Percentiles rank a stretch among this genome's conserved stretches.
Conservation (phyloP, 495 filamentous ascomycete genomes). For the Podospora bellae-mahoneyi region DNA sequence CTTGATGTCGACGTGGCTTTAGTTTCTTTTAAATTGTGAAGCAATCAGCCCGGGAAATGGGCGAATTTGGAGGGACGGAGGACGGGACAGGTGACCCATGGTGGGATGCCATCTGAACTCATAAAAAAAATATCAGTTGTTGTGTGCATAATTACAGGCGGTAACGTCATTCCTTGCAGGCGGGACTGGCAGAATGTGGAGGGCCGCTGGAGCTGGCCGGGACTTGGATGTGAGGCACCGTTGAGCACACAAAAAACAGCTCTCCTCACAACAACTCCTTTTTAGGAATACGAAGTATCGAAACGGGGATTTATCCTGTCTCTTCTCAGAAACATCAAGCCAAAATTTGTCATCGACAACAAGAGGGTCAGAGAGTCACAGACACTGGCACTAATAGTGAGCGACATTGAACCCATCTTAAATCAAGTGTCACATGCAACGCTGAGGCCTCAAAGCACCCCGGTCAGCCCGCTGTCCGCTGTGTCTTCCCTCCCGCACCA, state of each 20-base stretch:
- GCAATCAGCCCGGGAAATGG: too few species aligned
- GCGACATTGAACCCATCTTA: neutral
- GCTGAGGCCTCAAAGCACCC: slow-evolving; percentile 1
- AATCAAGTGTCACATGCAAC: slow-evolving; percentile 5
- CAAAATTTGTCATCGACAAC: too few species aligned
- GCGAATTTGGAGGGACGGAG: neutral
- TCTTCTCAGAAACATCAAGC: neutral
- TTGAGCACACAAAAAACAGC: neutral
- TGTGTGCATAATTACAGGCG: neutral
- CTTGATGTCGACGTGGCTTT: neutral
- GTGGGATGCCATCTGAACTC: neutral
- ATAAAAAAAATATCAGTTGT: neutral
- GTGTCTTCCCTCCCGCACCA: slow-evolving; percentile 20
- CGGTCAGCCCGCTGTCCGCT: neutral
- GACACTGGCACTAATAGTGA: neutral
- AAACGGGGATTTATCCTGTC: neutral
- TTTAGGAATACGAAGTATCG: neutral
- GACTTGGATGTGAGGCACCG: neutral
- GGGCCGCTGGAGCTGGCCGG: neutral
- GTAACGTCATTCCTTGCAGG: slow-evolving; percentile 4
- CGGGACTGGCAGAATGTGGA: neutral
- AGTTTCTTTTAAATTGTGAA: neutral
- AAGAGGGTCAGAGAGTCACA: too few species aligned
- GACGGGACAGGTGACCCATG: neutral
- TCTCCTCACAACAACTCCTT: neutral